Base-by-base conservation (phyloP, 1,284 basidiomycete genomes). In the Cystobasidium slooffiae region DNA sequence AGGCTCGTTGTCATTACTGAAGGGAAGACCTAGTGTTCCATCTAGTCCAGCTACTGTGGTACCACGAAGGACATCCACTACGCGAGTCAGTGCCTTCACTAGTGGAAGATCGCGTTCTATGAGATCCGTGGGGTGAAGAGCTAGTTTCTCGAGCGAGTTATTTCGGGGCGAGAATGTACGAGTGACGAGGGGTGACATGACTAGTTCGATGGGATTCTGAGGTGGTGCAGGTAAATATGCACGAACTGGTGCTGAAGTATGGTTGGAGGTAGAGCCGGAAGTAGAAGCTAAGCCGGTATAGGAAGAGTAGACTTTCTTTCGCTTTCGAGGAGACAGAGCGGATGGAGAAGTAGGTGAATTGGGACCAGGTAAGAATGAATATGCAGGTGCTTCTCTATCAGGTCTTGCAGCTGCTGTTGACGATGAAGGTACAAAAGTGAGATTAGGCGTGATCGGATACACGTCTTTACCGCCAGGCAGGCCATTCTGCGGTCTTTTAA, bases 21-120 rank as follows among this genome's bases (percentile, higher is more conserved):
- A 74, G 12, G 65, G 58, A 14, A 65, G 39, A 9, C 65, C 75
- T 6, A 73, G n/a, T 31, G 62, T 9, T 16, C 70, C 70, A 24
- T 73, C 51, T 6, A 39, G 18, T 18, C 70, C 70, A 20, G 63
- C 78, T 61, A 75, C 77, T 18, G 78, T 77, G 49, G 79, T 79
- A 1, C 79, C 79, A 12, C 78, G 61, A 49, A 80, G 39, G 6
- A 77, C 75, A 8, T 72, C 67, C 31, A 78, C 78, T 3, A 80
- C 77, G 1, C 72, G 58, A 2, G 59, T 74, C 3, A 80, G 62
- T 10, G 68, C 67, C 10, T 66, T 68, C 41, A 79, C 51, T 24
- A 79, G 69, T 16, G 76, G 69, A 18, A 74, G 68, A 52, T 80
- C 79, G 18, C 77, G 75, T 68, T 80, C 79, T 43, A 80, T 80